These are phyloP conservation scores for Crotalaria pallida DNA, from an alignment of 306 rosid species.

Conservation along the genomic window DNA sequence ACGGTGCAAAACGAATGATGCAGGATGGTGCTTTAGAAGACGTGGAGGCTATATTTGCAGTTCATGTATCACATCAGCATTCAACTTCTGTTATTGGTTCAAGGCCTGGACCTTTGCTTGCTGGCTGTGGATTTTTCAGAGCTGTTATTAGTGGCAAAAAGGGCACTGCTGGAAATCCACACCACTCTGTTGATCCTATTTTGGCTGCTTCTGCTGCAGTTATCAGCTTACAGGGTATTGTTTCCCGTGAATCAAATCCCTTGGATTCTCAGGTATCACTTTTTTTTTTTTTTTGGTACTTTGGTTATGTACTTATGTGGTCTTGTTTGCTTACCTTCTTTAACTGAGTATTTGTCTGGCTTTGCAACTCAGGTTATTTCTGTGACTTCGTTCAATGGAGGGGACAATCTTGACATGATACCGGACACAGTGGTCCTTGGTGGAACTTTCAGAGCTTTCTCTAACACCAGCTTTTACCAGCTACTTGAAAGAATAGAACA, in stretches of 20 bases:
- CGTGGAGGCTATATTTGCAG: conserved; percentile 92
- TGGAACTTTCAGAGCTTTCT: conserved; percentile 92
- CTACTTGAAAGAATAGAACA: conserved; percentile 71
- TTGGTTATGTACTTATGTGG: background rate
- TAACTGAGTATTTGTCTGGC: background rate
- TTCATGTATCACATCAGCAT: conserved; percentile 81
- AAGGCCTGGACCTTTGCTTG: conserved; percentile 79
- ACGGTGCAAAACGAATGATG: conserved; percentile 92
- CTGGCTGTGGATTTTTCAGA: conserved; percentile 92
- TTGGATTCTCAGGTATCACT: conserved; percentile 70
- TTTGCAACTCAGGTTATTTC: conserved; percentile 62
- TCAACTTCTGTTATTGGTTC: conserved; percentile 81
- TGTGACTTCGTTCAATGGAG: conserved; percentile 79
- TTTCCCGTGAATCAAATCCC: conserved; percentile 92
- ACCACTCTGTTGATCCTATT: conserved; percentile 64
- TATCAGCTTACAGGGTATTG: conserved; percentile 87
- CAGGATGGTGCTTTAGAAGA: conserved; percentile 76
- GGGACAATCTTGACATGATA: conserved; percentile 61
- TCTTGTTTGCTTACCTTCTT: background rate
- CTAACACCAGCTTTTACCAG: conserved; percentile 79
- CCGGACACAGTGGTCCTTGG: conserved; percentile 69
- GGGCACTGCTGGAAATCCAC: conserved; percentile 40
- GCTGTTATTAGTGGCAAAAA: conserved; percentile 65
- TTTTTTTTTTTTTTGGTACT: background rate
- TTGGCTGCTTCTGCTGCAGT: conserved; percentile 85